Evolutionary conservation across 352 stramenopile genomes (phyloP), one percentile per base, ranked within the genome.

Genomic region (Aphanomyces cochlioides): DNA sequence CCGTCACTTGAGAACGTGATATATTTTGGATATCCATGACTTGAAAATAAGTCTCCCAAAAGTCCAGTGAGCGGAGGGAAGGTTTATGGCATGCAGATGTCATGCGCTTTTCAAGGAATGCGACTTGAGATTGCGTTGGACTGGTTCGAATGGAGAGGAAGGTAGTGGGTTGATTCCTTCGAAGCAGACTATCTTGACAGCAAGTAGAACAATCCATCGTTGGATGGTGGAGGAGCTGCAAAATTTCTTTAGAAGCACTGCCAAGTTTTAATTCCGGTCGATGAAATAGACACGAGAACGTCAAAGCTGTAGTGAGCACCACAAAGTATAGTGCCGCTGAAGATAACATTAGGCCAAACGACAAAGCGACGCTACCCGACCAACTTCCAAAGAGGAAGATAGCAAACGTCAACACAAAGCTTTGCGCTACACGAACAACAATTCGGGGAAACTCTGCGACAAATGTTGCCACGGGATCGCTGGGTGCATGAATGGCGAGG

Each of bases 41-140:
- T 47, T 54, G 43, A 3, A 70, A 70, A 19, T 28, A 61, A 3
- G 47, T 34, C 39, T 70, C 47, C 64, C 64, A 70, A 28, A 70
- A 43, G 21, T 47, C 38, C 8, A 70, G 38, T 19, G 64, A 17
- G 6, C 54, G 48, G 15, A 36, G 41, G 7, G 64, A 47, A 15
- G 37, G 45, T 0, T 39, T 5, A 7, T 38, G 5, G 5, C 54
- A 37, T 19, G 53, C 28, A 12, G 48, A 34, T 5, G 38, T 3
- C 17, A 53, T 39, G 45, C 36, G 47, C 37, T 54, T 21, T 37
- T 13, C 3, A n/a, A 47, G 54, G 41, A 58, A 70, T 19, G 41
- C 45, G 39, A 60, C 2, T 34, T 70, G 64, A 21, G 36, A 13
- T 21, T 50, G 43, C 17, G 43, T 50, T n/a, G 10, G 43, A n/a